Conservation (phyloP, 352 stramenopile species). For the Phytophthora agathidicida region DNA sequence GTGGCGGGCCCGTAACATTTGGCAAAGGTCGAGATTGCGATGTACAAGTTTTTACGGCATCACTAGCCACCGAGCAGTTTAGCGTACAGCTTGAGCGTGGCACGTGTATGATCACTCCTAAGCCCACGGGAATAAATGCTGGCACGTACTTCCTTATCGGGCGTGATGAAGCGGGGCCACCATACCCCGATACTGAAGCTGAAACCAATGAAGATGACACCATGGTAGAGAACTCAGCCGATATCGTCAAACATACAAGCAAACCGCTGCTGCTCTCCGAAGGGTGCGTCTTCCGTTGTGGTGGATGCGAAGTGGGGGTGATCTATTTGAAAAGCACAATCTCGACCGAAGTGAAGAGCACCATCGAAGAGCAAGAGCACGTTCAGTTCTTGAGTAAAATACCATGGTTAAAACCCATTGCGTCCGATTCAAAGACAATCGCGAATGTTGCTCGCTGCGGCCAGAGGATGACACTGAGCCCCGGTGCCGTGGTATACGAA, state of each 20-base stretch:
- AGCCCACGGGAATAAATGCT: slow-evolving; percentile 64
- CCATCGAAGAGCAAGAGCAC: slow-evolving; percentile 51
- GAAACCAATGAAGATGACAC: background rate
- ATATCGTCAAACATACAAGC: slow-evolving; percentile 68
- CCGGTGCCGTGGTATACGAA: slow-evolving; percentile 61
- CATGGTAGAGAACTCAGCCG: background rate
- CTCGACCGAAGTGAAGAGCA: background rate
- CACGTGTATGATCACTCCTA: slow-evolving; percentile 60
- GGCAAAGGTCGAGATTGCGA: slow-evolving; percentile 66
- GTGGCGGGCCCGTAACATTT: slow-evolving; percentile 49
- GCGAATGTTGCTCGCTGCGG: slow-evolving; percentile 55
- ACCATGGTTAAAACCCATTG: slow-evolving; percentile 70
- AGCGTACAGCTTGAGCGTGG: slow-evolving; percentile 66
- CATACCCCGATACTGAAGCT: no score
- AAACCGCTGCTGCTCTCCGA: slow-evolving; percentile 77
- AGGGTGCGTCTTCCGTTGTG: slow-evolving; percentile 67
- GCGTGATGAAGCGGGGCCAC: slow-evolving; percentile 32
- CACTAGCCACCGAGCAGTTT: slow-evolving; percentile 70
- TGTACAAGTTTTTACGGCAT: slow-evolving; percentile 61
- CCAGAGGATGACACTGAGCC: slow-evolving; percentile 45
- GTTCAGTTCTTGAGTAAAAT: slow-evolving; percentile 48
- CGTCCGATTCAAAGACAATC: slow-evolving; percentile 46
- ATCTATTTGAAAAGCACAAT: slow-evolving; percentile 53
- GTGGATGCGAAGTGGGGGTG: slow-evolving; percentile 66
- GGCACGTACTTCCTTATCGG: slow-evolving; percentile 77